Conservation (phyloP, 2,329 filamentous ascomycete genomes). For the Fusarium cicatricum region DNA sequence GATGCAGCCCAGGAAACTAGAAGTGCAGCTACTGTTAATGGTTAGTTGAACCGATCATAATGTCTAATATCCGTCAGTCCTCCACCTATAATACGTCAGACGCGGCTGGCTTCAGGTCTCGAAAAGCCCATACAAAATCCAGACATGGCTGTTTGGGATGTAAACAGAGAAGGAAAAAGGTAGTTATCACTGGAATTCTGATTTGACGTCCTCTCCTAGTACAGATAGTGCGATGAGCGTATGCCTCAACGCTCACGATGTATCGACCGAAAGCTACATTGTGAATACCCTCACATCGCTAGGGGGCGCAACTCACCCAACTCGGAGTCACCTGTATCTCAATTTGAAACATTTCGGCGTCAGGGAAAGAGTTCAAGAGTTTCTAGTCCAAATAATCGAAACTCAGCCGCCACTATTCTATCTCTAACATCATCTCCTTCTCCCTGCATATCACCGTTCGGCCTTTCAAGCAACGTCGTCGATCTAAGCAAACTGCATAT, state of each 20-base stretch:
- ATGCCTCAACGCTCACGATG: slow-evolving; percentile 31
- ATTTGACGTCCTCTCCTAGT: neutral
- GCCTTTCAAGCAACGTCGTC: neutral
- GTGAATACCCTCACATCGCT: slow-evolving; percentile 17
- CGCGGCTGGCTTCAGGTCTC: slow-evolving; percentile 7
- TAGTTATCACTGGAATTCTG: neutral
- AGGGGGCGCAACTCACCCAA: neutral
- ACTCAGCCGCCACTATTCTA: neutral
- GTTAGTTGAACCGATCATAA: too few species aligned
- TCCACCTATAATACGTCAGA: too few species aligned
- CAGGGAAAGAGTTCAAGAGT: slow-evolving; percentile 3
- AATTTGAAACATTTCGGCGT: neutral
- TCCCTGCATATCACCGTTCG: slow-evolving; percentile 2
- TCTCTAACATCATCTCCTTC: slow-evolving; percentile 5
- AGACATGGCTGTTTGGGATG: slow-evolving; percentile 35
- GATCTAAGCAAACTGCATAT: neutral
- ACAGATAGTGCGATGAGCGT: slow-evolving; percentile 21
- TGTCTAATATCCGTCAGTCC: too few species aligned
- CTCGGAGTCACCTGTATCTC: neutral
- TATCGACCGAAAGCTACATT: slow-evolving; percentile 9
- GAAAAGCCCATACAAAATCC: slow-evolving; percentile 37
- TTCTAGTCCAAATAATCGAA: neutral
- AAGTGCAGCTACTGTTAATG: too few species aligned
- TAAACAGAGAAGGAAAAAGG: slow-evolving; percentile 37
- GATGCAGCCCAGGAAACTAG: too few species aligned